Conservation (phyloP, 192 early-diverging fungal species). For the Coemansia sp. region DNA sequence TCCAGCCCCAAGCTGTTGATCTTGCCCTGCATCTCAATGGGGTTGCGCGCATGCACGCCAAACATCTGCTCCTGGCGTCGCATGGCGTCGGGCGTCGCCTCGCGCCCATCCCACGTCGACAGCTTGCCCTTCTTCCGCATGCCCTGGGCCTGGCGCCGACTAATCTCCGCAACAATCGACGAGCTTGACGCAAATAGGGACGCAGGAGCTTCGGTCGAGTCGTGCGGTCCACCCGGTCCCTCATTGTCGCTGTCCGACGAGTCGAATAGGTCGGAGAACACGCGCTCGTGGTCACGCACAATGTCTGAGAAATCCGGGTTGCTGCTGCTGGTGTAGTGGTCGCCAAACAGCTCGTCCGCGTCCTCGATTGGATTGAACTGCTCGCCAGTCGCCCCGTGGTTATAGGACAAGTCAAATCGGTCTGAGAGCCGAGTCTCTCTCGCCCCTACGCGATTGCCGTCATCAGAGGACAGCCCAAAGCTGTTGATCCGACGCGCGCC, state of each 20-base stretch:
- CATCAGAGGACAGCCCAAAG: constrained; percentile 16
- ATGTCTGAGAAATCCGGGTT: constrained; percentile 38
- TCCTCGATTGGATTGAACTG: constrained; percentile 16
- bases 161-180: constrained; percentile 42
- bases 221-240: constrained; percentile 7
- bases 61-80: constrained; percentile 35
- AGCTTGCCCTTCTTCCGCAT: neutral
- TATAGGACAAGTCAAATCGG: neutral
- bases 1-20: constrained; percentile 50
- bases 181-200: constrained; percentile 52
- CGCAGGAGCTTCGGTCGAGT: constrained; percentile 29
- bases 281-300: constrained; percentile 43
- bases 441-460: neutral
- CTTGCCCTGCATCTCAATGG: constrained; percentile 43
- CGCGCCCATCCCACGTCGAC: constrained; percentile 49
- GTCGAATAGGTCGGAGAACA: constrained; percentile 35
- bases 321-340: constrained; percentile 17
- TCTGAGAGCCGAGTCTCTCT: constrained; percentile 2
- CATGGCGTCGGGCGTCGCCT: constrained; percentile 40
- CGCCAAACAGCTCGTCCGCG: constrained; percentile 38
- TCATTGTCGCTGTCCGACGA: constrained; percentile 12
- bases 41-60: constrained; percentile 9
- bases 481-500: constrained; percentile 19
- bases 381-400: neutral
- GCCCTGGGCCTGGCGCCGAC: constrained; percentile 16